Evolutionary conservation across 768 basidiomycete genomes (phyloP).

Genomic region (Russula earlei): DNA sequence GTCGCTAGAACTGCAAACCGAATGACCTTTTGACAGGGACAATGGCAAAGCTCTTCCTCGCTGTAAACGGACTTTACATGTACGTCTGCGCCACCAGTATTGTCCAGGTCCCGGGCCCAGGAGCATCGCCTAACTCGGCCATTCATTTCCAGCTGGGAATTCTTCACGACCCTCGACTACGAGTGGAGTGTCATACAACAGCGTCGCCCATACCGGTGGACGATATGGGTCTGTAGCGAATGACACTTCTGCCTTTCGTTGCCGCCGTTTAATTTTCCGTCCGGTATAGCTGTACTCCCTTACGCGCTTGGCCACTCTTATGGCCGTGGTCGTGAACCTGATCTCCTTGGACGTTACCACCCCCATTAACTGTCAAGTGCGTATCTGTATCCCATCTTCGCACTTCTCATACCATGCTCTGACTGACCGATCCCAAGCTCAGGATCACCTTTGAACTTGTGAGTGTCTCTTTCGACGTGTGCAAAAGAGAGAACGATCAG

Average conservation of each 20-base stretch:
- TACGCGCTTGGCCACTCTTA: neutral
- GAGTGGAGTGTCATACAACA: no score
- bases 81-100: no score
- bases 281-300: constrained; percentile 2
- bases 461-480: neutral
- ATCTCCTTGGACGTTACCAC: neutral
- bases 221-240: constrained; percentile 1
- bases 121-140: no score
- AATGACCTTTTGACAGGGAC: no score
- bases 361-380: constrained; percentile 1
- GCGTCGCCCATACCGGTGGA: neutral
- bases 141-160: no score
- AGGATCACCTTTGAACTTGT: neutral
- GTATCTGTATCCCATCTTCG: neutral
- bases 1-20: no score
- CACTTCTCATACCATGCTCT: neutral
- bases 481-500: neutral
- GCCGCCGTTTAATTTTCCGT: neutral
- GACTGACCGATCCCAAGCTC: neutral
- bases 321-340: neutral
- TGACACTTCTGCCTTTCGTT: neutral
- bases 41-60: no score
- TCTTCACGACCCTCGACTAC: no score
- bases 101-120: no score
- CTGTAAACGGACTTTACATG: no score